Base-by-base conservation (phyloP, 192 early-diverging fungal genomes). In the Podila horticola region DNA sequence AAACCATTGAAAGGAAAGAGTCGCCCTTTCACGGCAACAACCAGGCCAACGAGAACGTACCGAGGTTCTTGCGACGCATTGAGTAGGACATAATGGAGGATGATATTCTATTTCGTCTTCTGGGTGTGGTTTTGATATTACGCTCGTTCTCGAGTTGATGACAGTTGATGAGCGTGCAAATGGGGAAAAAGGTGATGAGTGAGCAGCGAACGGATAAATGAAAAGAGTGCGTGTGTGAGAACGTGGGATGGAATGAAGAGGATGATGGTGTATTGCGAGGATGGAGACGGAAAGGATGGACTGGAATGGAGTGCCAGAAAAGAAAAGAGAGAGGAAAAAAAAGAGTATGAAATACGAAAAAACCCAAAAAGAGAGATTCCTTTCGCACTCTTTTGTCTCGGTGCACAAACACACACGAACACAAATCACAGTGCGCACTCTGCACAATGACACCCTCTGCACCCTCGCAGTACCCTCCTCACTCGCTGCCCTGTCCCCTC, bases 1-100 rank as follows among this genome's bases (percentile, higher is more conserved):
- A 15, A 4, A 13, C 24, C n/a, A 15, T 1, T 22, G 31, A 20
- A 30, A 26, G 13, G 29, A 22, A 24, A 15, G 24, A 13, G n/a
- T n/a, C 7, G 49, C n/a, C n/a, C 49, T 26, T 34, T 28, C 49
- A 31, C n/a, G 2, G 5, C 5, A 8, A 19, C 3, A 45, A 52
- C 19, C 67, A 69, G 34, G 41, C 41, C 41, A 45, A 45, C 41
- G 41, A 45, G 41, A 45, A 45, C 41, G 15, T 45, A 76, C 74
- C 74, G 45, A 76, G 68, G 64, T 76, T 76, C 63, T 76, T 76
- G 74, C 74, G 74, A 26, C 74, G 74, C 67, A 69, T 76, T n/a
- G 74, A 45, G 68, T 76, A 76, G 22, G 74, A 76, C 74, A 76
- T 76, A 24, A 62, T 69, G 49, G 33, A 19, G 17, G 34, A 36